These are phyloP conservation scores for Trametes gibbosa DNA, from an alignment of 768 basidiomycete genomes.

Conservation along the genomic window DNA sequence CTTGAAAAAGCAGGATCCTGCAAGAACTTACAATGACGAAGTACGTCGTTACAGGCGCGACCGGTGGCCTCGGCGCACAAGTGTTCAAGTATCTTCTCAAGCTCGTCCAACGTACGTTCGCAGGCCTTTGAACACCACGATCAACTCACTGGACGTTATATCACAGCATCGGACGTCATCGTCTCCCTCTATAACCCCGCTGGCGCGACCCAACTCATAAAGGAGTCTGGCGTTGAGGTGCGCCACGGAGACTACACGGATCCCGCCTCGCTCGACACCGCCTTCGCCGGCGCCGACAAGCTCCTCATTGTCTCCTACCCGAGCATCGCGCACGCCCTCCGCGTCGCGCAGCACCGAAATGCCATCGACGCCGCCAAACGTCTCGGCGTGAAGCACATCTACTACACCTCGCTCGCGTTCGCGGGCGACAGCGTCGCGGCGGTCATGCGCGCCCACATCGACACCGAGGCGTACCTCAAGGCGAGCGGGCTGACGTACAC, in stretches of 20 bases:
- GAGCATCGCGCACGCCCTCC: conserved; percentile 30
- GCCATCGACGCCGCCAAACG: conserved; percentile 37
- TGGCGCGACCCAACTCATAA: conserved; percentile 23
- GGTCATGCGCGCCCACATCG: conserved; percentile 33
- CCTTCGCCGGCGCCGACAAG: conserved; percentile 34
- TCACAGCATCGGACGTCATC: conserved; percentile 27
- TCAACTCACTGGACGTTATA: neutral
- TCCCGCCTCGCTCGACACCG: conserved; percentile 31
- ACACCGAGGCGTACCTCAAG: conserved; percentile 33
- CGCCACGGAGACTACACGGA: conserved; percentile 32
- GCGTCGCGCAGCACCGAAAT: conserved; percentile 29
- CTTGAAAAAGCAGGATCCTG: neutral
- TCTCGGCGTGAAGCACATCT: conserved; percentile 32
- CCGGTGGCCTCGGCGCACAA: conserved; percentile 35
- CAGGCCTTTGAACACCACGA: neutral
- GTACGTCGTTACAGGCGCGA: conserved; percentile 37
- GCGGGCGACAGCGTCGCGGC: conserved; percentile 28
- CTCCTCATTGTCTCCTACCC: conserved; percentile 36
- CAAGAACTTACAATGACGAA: conserved; percentile 19
- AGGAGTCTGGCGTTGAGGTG: conserved; percentile 26
- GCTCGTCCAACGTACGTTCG: conserved; percentile 25
- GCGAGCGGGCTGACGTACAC: conserved; percentile 34
- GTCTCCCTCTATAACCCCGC: conserved; percentile 34
- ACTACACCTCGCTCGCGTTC: conserved; percentile 37
- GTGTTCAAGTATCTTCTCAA: conserved; percentile 32